Base-by-base conservation (phyloP, 169 alveolate genomes). In the Plasmodium fragile region DNA sequence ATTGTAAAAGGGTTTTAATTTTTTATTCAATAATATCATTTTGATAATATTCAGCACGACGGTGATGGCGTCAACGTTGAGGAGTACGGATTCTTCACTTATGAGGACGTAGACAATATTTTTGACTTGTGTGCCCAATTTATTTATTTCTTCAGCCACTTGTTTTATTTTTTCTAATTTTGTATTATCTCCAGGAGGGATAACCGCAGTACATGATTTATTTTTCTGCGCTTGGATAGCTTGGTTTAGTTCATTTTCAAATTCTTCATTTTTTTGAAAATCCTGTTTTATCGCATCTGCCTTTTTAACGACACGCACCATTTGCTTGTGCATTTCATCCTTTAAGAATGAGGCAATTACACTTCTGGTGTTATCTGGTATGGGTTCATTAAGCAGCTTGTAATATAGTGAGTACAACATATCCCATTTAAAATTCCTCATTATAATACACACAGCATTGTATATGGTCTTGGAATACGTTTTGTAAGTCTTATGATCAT, bases 341-440 rank as follows among this genome's bases (percentile, higher is more conserved):
- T 91, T 91, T 41, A 91, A 5, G 52, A 69, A 91, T 1, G 94
- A 7, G 7, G 94, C 43, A 32, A 91, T 81, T 30, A 52, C 69
- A 34, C 94, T 77, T 16, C 83, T 28, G 55, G 75, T 78, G 3
- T 32, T 8, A 30, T 91, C 94, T 4, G 79, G 30, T 2, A 69
- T 39, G 4, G 75, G 34, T 39, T 91, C 92, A 72, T 45, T 71
- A 30, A 91, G 32, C 18, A 91, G 75, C 73, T 52, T 91, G 36
- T 36, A 70, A 91, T 91, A 77, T 43, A 91, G 34, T 5, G 91
- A 81, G 34, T 43, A 91, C 11, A 91, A 70, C 45, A 91, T 55
- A 72, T 91, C 83, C 94, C 94, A 91, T 1, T 80, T 75, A 16
- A 91, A 91, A 43, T 91, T 73, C 32, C 94, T 59, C 94, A 91